Percentiles rank a stretch among this genome's conserved stretches.
Conservation (phyloP, 176 grass and related monocot species). For the maize (Zea mays) region DNA sequence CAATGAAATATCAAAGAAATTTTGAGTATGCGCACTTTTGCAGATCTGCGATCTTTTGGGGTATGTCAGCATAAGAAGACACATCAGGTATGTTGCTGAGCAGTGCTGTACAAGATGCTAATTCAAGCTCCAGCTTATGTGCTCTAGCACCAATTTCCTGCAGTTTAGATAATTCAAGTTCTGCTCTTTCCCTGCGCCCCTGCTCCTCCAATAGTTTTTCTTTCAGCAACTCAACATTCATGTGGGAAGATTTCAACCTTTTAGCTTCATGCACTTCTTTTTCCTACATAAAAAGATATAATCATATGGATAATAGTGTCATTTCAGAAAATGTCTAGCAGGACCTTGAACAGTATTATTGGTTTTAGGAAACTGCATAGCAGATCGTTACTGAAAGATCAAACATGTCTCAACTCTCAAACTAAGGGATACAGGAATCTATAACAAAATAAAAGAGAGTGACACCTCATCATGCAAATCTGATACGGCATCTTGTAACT, state of each 20-base stretch:
- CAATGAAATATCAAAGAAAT: constrained; percentile 20
- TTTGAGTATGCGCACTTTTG: constrained; percentile 53
- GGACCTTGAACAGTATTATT: constrained; percentile 12
- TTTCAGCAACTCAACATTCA: constrained; percentile 78
- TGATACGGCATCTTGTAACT: constrained; percentile 6
- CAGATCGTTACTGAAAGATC: constrained; percentile 8
- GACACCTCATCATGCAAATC: background rate
- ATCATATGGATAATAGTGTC: constrained; percentile 24
- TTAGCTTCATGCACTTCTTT: constrained; percentile 85
- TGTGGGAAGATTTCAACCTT: constrained; percentile 80
- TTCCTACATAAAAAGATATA: constrained; percentile 54
- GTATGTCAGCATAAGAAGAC: constrained; percentile 74
- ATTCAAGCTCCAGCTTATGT: constrained; percentile 83
- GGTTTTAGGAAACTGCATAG: constrained; percentile 12
- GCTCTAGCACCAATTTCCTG: constrained; percentile 62
- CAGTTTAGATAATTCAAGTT: constrained; percentile 77
- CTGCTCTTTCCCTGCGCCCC: constrained; percentile 63
- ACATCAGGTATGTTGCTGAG: constrained; percentile 86
- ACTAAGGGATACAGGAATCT: background rate
- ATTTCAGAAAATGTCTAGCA: constrained; percentile 4
- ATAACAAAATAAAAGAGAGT: background rate
- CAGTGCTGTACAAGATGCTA: constrained; percentile 69
- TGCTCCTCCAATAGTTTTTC: constrained; percentile 94
- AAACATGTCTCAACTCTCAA: constrained; percentile 18
- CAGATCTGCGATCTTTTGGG: constrained; percentile 71